phyloP scores from a whole-genome alignment of 805 yeast species.

The Candida succiphila region DNA sequence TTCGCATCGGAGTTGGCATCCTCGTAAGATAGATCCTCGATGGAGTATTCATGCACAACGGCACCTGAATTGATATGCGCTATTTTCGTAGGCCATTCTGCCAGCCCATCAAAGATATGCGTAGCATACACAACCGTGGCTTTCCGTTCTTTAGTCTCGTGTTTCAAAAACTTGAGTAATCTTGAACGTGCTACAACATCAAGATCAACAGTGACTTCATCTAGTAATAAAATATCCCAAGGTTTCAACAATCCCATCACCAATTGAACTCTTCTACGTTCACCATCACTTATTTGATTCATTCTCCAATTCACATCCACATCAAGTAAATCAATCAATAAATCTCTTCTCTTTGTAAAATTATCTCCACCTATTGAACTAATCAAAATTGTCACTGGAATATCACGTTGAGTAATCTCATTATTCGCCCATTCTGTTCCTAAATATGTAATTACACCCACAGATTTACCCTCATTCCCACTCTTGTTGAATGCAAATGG shows the following conservation, averaged over 20 bases:
- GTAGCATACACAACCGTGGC: conserved; percentile 89
- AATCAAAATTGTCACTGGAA: conserved; percentile 72
- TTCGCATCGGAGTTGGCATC: conserved; percentile 22
- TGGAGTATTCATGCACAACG: conserved; percentile 27
- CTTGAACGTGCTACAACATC: conserved; percentile 85
- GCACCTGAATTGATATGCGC: conserved; percentile 69
- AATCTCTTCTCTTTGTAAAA: conserved; percentile 67
- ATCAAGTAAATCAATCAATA: conserved; percentile 67
- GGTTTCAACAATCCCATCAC: conserved; percentile 90
- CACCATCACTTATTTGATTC: conserved; percentile 91
- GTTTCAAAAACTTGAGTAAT: conserved; percentile 55
- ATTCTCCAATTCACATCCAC: conserved; percentile 86
- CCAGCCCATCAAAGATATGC: conserved; percentile 92
- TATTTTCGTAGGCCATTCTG: conserved; percentile 80
- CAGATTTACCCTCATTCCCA: conserved; percentile 8
- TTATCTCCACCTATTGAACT: conserved; percentile 73
- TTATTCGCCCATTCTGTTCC: conserved; percentile 98
- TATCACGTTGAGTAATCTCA: conserved; percentile 82
- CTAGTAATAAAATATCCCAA: conserved; percentile 80
- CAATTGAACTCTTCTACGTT: conserved; percentile 86
- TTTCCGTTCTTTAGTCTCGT: conserved; percentile 61
- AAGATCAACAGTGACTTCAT: conserved; percentile 94
- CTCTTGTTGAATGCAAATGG: conserved; percentile 46
- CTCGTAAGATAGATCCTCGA: too few relatives aligned
- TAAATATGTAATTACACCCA: conserved; percentile 47